Base-by-base conservation (phyloP, 164 flowering plant genomes). In the Platanus orientalis region DNA sequence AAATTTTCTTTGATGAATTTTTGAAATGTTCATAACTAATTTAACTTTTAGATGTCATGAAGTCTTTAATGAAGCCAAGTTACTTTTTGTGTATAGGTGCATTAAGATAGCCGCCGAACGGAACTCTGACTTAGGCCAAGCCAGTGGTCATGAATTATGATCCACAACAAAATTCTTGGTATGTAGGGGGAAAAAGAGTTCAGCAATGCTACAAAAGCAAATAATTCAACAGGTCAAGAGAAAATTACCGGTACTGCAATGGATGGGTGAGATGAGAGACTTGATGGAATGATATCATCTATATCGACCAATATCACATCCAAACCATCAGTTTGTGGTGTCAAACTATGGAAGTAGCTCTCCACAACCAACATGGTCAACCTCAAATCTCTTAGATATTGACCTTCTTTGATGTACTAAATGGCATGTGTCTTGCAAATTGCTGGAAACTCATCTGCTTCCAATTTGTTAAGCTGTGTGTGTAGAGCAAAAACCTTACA, bases 271-370 rank as follows among this genome's bases (percentile, higher is more conserved):
- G 13, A 20, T 51, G 66, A 66, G 56, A 52, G 57, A 62, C 64
- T 55, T 54, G 75, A 39, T n/a, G 73, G 45, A 7, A 78, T 53
- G 30, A 81, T 45, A 55, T 80, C 88, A 76, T 87, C 93, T 27
- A 78, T 60, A 52, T 87, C 93, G 63, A 87, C 65, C 64, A 87
- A 54, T 12, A 87, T 77, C 24, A 72, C 79, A 76, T 83, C 88
- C 36, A 60, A 66, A 42, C 78, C 82, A 76, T 76, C 78, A 20
- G 60, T 50, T 17, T 42, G 20, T 45, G 84, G 78, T 61, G 30
- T 60, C 67, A 76, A 19, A 57, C 57, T 67, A 54, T 54, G 58
- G 54, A 83, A 76, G 67, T 80, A 84, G 44, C 36, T 65, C 42
- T 76, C 76, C 32, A 58, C 75, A 56, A 84, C 6, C 56, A 20